These are phyloP conservation scores for Colletotrichum musae DNA, from an alignment of 2,329 filamentous ascomycete genomes.

Conservation along the genomic window DNA sequence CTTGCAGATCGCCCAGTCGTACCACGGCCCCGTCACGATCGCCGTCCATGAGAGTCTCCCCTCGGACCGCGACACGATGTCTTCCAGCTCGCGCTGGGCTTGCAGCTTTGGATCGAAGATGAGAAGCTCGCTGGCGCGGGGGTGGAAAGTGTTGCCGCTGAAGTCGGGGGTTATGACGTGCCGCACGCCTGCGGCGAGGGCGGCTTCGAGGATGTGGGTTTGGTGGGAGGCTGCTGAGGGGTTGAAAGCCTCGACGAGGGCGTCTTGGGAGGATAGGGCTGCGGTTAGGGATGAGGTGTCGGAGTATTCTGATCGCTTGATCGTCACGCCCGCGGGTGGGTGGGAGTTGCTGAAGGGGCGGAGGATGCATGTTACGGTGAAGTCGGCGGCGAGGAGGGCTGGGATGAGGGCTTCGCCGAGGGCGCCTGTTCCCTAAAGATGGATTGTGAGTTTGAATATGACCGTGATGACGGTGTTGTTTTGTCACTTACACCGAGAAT, in stretches of 20 bases:
- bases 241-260: constrained; percentile 50
- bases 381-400: constrained; percentile 2
- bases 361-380: constrained; percentile 14
- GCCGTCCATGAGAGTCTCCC: constrained; percentile 43
- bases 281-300: constrained; percentile 51
- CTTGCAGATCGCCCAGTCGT: constrained; percentile 43
- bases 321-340: constrained; percentile 51
- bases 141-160: constrained; percentile 43
- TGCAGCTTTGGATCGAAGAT: constrained; percentile 41
- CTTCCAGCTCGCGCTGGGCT: constrained; percentile 46
- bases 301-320: constrained; percentile 61
- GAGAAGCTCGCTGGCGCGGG: constrained; percentile 25
- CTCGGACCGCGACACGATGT: background rate
- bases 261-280: constrained; percentile 50
- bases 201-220: constrained; percentile 41
- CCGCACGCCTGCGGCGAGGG: constrained; percentile 37
- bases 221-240: constrained; percentile 43
- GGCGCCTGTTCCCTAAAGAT: constrained; percentile 12
- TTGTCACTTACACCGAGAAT: constrained; percentile 19
- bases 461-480: background rate
- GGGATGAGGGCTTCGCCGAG: constrained; percentile 19
- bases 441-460: background rate
- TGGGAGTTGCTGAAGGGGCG: background rate
- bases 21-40: constrained; percentile 43
- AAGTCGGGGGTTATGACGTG: constrained; percentile 45